Evolutionary conservation across 2,329 filamentous ascomycete species (phyloP).

Genomic region (Epichloe sibirici): DNA sequence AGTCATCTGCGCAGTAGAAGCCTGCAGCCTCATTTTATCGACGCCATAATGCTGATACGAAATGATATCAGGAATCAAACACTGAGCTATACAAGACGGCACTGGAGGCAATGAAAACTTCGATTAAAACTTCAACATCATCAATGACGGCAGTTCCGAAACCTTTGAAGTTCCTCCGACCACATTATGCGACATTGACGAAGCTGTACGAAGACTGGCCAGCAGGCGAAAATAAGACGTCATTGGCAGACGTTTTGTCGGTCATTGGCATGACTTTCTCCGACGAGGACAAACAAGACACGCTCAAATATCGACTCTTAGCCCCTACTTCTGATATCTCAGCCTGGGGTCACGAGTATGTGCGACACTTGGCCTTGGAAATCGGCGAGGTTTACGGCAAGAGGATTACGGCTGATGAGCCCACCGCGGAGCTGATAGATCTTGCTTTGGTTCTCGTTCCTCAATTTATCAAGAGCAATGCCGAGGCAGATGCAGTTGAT

Average conservation of each 20-base stretch:
- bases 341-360: slow-evolving; percentile 98
- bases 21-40: neutral
- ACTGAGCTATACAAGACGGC: slow-evolving; percentile 80
- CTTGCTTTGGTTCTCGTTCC: slow-evolving; percentile 78
- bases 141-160: slow-evolving; percentile 99
- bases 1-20: slow-evolving; percentile 10
- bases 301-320: slow-evolving; percentile 86
- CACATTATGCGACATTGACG: slow-evolving; percentile 84
- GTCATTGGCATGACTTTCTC: slow-evolving; percentile 99
- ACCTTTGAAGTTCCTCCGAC: slow-evolving; percentile 92
- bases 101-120: slow-evolving; percentile 91
- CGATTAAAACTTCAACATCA: slow-evolving; percentile 97
- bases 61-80: slow-evolving; percentile 59
- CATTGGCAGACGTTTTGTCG: slow-evolving; percentile 87
- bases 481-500: slow-evolving; percentile 95
- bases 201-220: slow-evolving; percentile 86
- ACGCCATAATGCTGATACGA: neutral
- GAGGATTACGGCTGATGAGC: slow-evolving; percentile 72
- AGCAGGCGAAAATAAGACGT: slow-evolving; percentile 70
- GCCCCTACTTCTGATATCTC: slow-evolving; percentile 85
- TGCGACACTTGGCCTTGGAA: slow-evolving; percentile 86
- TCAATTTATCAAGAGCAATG: slow-evolving; percentile 93
- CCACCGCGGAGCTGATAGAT: slow-evolving; percentile 72
- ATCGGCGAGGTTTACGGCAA: slow-evolving; percentile 91
- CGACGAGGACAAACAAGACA: slow-evolving; percentile 90